These are phyloP conservation scores for Capsicum chinense DNA, from an alignment of 257 asterid species.

Conservation along the genomic window DNA sequence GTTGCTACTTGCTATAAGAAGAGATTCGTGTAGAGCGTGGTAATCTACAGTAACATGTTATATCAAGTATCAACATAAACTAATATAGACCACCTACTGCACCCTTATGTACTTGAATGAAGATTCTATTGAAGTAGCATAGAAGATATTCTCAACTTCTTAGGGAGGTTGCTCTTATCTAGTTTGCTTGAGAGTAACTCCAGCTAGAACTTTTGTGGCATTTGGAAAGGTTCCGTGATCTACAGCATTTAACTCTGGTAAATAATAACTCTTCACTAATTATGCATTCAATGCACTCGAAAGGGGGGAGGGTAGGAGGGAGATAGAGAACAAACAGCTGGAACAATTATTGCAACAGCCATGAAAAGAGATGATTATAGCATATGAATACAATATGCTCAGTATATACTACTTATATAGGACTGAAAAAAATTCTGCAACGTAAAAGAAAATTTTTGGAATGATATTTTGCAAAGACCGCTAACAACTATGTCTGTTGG, in stretches of 20 bases:
- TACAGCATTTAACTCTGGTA: not conserved
- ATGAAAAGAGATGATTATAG: not conserved
- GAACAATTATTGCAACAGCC: not conserved
- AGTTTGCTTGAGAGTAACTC: not conserved
- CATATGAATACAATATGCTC: not conserved
- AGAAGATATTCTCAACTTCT: not conserved
- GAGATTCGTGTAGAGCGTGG: not conserved
- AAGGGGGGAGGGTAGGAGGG: not conserved
- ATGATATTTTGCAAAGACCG: not conserved
- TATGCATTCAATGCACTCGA: not conserved
- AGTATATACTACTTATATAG: not conserved
- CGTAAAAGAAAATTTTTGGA: not conserved
- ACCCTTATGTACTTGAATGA: not conserved
- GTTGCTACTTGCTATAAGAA: not conserved
- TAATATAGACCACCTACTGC: not conserved
- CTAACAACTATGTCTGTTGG: not conserved
- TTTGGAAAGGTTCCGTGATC: not conserved
- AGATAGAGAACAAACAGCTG: not conserved
- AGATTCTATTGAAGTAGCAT: constrained; percentile 14
- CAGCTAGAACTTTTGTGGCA: not conserved
- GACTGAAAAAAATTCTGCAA: constrained; percentile 18
- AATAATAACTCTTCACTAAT: not conserved
- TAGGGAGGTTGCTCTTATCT: not conserved
- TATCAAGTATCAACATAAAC: not conserved
- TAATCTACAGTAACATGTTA: too few relatives aligned